Base-by-base conservation (phyloP, 495 filamentous ascomycete species). In the Neurospora sp. region DNA sequence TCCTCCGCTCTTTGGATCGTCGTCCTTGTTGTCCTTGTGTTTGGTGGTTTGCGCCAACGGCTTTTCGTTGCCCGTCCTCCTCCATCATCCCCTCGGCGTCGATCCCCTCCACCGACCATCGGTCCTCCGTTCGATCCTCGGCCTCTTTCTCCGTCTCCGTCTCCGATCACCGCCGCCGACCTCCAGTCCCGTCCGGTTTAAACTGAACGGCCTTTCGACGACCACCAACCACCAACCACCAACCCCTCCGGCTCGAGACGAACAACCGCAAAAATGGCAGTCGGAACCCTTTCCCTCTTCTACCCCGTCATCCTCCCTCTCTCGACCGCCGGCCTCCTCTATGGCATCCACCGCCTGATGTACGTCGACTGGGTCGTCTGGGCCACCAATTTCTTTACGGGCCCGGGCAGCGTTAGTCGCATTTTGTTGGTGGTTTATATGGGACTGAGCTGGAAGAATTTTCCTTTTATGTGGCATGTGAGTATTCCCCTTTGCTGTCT, bases 381-480 rank as follows among this genome's bases (percentile, higher is more conserved):
- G 39, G 41, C 86, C 16, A 72, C 75, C 59, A 74, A 80, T n/a
- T 86, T 84, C 73, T 78, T 87, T 75, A 86, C 82, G 0, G 86
- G 85, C 0, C 86, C 86, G 0, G 85, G 85, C 2, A 81, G 83
- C 41, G 84, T 80, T 0, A 83, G 81, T 37, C 81, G 86, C 3
- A 82, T 86, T 61, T 69, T 89, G 10, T 82, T 85, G 31, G 70
- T 90, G 5, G 20, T 88, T 6, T 81, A 91, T 20, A 80, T 88
- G 6, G 75, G 90, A 1, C 74, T 84, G 12, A 92, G 93, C 77
- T 82, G 90, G 83, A 94, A 94, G 85, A 91, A 84, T 73, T 68
- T 93, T n/a, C 92, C 92, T 0, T 80, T 90, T n/a, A 85, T 87
- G 14, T 94, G 92, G 92, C 91, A 92, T 78, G 90, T 92, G 84